Percentiles rank a stretch among this genome's conserved stretches.
Evolutionary conservation across 306 rosid genomes (phyloP).

Genomic region (Prunus fruticosa): DNA sequence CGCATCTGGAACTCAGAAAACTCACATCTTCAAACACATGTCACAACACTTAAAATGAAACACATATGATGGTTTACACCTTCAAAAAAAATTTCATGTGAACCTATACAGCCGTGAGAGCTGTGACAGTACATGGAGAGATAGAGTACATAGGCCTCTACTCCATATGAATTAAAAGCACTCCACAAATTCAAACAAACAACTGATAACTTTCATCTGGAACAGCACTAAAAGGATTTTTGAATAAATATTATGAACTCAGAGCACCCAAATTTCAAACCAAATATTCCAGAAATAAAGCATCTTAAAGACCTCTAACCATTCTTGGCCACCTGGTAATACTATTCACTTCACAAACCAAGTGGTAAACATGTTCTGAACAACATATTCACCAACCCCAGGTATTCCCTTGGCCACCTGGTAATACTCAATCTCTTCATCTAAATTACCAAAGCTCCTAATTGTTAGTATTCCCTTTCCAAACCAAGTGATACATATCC

Average conservation of each 20-base stretch:
- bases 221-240: background rate
- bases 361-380: background rate
- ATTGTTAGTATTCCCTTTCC: background rate
- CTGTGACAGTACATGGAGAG: background rate
- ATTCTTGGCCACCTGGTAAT: background rate
- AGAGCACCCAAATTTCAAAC: background rate
- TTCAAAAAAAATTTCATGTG: background rate
- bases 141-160: background rate
- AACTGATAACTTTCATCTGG: background rate
- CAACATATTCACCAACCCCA: background rate
- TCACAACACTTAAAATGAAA: background rate
- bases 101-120: background rate
- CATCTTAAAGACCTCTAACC: background rate
- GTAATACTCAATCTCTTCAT: background rate
- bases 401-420: background rate
- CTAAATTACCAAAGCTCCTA: background rate
- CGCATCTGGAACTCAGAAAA: background rate
- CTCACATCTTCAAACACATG: background rate
- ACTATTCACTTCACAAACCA: background rate
- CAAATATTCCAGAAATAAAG: background rate
- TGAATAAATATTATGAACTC: background rate
- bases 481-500: background rate
- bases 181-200: background rate
- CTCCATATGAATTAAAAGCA: background rate
- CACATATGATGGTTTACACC: background rate